Evolutionary conservation across 139 green algal genomes (phyloP), one percentile per base, ranked within the genome.

Genomic region (Chlorella sorokiniana): DNA sequence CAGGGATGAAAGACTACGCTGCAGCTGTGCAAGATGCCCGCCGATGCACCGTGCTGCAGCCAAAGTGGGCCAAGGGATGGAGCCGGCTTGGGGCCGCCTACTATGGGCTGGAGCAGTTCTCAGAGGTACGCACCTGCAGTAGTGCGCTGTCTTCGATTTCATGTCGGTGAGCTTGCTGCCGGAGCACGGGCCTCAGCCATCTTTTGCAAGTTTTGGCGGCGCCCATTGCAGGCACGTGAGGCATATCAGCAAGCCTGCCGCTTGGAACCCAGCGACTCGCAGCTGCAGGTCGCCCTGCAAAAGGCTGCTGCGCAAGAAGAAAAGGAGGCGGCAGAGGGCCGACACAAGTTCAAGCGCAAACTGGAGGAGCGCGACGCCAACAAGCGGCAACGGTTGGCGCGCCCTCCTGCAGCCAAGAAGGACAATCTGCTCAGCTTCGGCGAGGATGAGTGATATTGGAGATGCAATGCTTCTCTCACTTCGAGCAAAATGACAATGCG

Each of bases 241-340:
- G 84, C 90, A 8, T 97, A 95, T 48, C 76, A 94, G 76, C 76
- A 79, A 45, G 93, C 89, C 0, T 71, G 92, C 25, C 73, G 88
- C 59, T 69, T 96, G 25, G 93, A 97, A 79, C 93, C 93, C 18
- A 85, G 93, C 45, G 87, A 97, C 71, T 20, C 84, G 44, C 74
- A 78, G 25, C 54, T 94, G 71, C 79, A 86, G 42, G 82, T 86
- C 29, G 86, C 76, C 18, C 65, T 84, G 41, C 83, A 92, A 27
- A 92, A 85, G 86, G 89, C 82, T 9, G n/a, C 79, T 9, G 35
- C 67, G 0, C 48, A 41, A 25, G 87, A 86, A 37, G 78, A 44
- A 20, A 91, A 84, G 65, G 45, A 86, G 22, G 73, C 68, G 27
- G 74, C 81, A 1, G 70, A 83, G 76, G 77, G 74, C 56, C 79